Base-by-base conservation (phyloP, 108 stramenopile genomes). In the Stephanodiscus triporus region DNA sequence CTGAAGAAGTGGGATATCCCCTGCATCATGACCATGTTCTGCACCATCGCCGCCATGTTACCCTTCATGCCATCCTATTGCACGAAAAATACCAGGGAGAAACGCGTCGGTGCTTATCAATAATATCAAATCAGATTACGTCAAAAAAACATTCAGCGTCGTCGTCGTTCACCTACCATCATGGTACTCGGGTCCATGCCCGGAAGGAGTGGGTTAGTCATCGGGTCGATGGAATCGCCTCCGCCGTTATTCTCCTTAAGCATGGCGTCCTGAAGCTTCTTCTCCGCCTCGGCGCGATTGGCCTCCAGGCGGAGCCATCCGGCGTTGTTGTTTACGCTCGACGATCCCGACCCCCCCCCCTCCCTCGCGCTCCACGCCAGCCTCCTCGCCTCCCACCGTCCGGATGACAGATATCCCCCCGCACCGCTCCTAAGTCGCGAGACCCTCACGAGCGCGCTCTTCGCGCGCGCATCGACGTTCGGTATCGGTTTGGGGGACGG, bases 11-110 rank as follows among this genome's bases (percentile, higher is more conserved):
- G 92, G 36, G 86, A 86, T 54, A 98, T 96, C n/a, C 93, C 95
- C 62, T 94, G 93, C 97, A 98, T 98, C 97, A 99, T 98, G 64
- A 97, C 93, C 96, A 99, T 98, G 68, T 99, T 98, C 64, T 98
- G 98, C 0, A 98, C 89, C 94, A 98, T 97, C 56, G 95, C 97
- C 6, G 89, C 91, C 87, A 97, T 96, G 56, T 97, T 93, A 36
- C 96, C 96, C 76, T 95, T 92, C 87, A 97, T 84, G 47, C 80
- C 83, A 45, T 88, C 87, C 84, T 65, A 63, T 38, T 26, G 13
- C 17, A 84, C 30, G 76, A 83, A 76, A 27, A 36, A 66, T 49
- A 19, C 19, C 8, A 2, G 24, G 16, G 22, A 19, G 40, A 14
- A 30, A 50, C 26, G 68, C 17, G 19, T 48, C 27, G 67, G 68